Base-by-base conservation (phyloP, 306 rosid genomes). In the Cicer cuneatum region DNA sequence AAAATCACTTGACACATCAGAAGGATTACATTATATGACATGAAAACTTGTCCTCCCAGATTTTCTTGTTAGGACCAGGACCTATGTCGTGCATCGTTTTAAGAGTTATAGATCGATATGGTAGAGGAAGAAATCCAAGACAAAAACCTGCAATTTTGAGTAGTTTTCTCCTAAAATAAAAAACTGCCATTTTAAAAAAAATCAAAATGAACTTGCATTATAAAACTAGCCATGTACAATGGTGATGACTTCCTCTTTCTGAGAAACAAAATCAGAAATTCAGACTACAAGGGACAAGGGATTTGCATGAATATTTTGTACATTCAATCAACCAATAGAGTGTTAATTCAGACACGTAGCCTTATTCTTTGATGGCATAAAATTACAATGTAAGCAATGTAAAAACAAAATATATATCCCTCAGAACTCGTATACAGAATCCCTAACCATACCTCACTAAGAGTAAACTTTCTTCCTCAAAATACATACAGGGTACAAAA, bases 391-490 rank as follows among this genome's bases (percentile, higher is more conserved):
- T 18, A 21, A 13, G 43, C 56, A 45, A 6, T 57, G 70, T 71
- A 43, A 41, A 56, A 58, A 35, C 18, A 70, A 52, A 75, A 81
- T 18, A 61, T 18, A 61, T 13, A 46, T 16, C 58, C 33, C 9
- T 37, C 83, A 58, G n/a, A 77, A 68, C 45, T 58, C 7, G 53
- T 48, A 43, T 41, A 45, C 72, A 64, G 49, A 60, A 62, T 49
- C 33, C 63, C 77, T 58, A 38, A 75, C 63, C 58, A 70, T 6
- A 54, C 3, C 57, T 75, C 79, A 64, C 64, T 47, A 68, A 54
- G 62, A 76, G 76, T 63, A 65, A 62, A 45, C 29, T 64, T 63
- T 62, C 81, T 71, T 63, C 61, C 81, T 51, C 63, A 63, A 59
- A 37, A 54, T 51, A 41, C 52, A 54, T 49, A 40, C 45, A 76